Conservation (phyloP, 2,329 filamentous ascomycete species). For the Paraphaeosphaeria sporulosa region DNA sequence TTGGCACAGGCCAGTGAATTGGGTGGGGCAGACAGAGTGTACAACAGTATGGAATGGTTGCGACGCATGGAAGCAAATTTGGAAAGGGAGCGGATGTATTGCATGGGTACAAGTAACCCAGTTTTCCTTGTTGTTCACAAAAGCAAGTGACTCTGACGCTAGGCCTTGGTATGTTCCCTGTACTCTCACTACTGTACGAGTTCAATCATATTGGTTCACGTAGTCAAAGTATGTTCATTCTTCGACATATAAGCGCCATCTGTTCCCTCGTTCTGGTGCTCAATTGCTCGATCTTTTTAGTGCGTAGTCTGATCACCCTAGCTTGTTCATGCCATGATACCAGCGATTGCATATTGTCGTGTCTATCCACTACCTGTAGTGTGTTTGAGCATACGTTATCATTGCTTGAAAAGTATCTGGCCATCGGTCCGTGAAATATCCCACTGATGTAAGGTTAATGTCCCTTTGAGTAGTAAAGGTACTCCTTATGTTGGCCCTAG, state of each 20-base stretch:
- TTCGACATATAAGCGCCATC: no score
- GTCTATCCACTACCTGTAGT: no score
- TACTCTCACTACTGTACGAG: slow-evolving; percentile 10
- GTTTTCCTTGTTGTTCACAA: slow-evolving; percentile 12
- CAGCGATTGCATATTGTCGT: no score
- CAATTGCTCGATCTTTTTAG: no score
- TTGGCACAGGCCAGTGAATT: neutral
- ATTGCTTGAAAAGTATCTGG: neutral
- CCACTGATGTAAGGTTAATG: neutral
- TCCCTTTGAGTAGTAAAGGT: neutral
- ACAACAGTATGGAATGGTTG: slow-evolving; percentile 14
- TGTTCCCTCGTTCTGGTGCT: no score
- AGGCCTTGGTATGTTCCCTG: slow-evolving; percentile 1
- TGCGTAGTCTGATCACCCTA: no score
- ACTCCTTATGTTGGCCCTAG: neutral
- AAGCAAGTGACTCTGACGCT: slow-evolving; percentile 18
- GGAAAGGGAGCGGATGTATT: slow-evolving; percentile 8
- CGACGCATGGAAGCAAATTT: slow-evolving; percentile 1
- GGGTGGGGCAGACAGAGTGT: slow-evolving; percentile 12
- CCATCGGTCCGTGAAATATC: neutral
- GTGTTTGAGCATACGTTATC: neutral
- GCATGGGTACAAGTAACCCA: slow-evolving; percentile 20
- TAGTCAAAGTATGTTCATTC: neutral
- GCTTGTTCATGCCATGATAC: no score
- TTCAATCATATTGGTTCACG: slow-evolving; percentile 6